Evolutionary conservation across 2,329 filamentous ascomycete genomes (phyloP).

Genomic region (Proliferodiscus dingleyae): DNA sequence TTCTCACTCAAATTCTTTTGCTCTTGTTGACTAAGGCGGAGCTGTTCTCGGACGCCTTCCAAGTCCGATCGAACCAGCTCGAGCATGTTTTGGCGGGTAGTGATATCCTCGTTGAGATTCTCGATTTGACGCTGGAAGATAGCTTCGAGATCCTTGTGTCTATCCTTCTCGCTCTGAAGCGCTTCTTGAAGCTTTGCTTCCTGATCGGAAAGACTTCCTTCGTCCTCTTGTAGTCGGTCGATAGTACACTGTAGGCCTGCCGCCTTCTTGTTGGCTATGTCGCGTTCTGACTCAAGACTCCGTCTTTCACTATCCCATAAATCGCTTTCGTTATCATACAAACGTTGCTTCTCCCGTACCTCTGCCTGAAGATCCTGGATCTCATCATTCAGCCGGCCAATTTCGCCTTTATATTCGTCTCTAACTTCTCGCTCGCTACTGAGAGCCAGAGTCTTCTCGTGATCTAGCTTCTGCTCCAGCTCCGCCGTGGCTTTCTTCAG

Average conservation of each 20-base stretch:
- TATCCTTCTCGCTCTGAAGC: conserved; percentile 65
- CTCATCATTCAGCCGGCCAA: conserved; percentile 47
- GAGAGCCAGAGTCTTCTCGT: conserved; percentile 33
- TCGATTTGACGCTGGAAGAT: conserved; percentile 68
- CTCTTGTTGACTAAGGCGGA: conserved; percentile 63
- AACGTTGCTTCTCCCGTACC: conserved; percentile 63
- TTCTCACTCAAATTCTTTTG: conserved; percentile 59
- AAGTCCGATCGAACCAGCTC: conserved; percentile 64
- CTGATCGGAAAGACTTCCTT: conserved; percentile 62
- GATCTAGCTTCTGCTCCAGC: conserved; percentile 44
- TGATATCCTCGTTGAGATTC: conserved; percentile 66
- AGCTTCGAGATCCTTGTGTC: conserved; percentile 67
- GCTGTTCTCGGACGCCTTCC: conserved; percentile 60
- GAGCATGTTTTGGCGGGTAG: conserved; percentile 59
- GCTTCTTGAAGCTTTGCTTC: conserved; percentile 64
- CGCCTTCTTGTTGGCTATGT: conserved; percentile 63
- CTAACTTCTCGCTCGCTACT: conserved; percentile 58
- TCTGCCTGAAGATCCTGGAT: conserved; percentile 51
- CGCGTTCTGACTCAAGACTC: conserved; percentile 59
- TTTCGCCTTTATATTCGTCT: conserved; percentile 48
- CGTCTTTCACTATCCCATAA: conserved; percentile 66
- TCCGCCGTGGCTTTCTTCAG: conserved; percentile 40
- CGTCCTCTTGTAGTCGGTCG: conserved; percentile 62
- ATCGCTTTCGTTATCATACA: conserved; percentile 66
- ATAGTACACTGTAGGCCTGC: conserved; percentile 65